These are phyloP conservation scores for Porphyra umbilicalis DNA, from an alignment of 31 red algal genomes.

Conservation along the genomic window DNA sequence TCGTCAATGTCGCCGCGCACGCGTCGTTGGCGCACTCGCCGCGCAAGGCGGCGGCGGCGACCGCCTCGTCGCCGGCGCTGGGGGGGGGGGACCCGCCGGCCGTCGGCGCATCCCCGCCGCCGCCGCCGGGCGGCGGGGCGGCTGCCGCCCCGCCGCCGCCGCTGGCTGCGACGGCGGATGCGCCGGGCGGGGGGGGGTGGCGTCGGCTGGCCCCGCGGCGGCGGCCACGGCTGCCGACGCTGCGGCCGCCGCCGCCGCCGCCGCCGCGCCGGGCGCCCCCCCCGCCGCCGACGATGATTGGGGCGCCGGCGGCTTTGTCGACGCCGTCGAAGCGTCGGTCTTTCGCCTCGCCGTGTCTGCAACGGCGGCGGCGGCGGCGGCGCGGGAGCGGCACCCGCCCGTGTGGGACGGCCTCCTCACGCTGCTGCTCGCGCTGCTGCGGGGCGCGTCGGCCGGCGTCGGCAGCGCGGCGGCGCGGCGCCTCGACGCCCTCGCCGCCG, in stretches of 20 bases:
- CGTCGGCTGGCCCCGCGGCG: background rate
- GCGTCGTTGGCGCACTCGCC: background rate
- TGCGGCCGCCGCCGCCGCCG: background rate
- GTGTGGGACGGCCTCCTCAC: background rate
- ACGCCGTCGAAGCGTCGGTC: background rate
- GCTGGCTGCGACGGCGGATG: too few relatives aligned
- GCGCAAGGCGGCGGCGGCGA: background rate
- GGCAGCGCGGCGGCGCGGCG: background rate
- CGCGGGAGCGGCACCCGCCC: background rate
- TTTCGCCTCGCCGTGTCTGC: background rate
- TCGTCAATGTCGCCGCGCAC: background rate
- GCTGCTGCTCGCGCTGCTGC: background rate
- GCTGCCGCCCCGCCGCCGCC: background rate
- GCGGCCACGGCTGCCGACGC: background rate
- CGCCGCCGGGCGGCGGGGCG: background rate
- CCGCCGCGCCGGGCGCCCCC: background rate
- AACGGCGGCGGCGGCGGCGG: background rate
- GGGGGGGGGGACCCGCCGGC: background rate
- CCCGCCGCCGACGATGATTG: background rate
- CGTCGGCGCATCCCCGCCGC: background rate
- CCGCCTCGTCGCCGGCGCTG: background rate
- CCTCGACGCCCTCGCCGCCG: background rate
- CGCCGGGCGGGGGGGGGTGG: background rate
- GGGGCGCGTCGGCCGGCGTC: background rate
- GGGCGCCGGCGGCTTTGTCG: background rate